Evolutionary conservation across 2,329 filamentous ascomycete genomes (phyloP).

Genomic region (Daldinia eschscholtzii): DNA sequence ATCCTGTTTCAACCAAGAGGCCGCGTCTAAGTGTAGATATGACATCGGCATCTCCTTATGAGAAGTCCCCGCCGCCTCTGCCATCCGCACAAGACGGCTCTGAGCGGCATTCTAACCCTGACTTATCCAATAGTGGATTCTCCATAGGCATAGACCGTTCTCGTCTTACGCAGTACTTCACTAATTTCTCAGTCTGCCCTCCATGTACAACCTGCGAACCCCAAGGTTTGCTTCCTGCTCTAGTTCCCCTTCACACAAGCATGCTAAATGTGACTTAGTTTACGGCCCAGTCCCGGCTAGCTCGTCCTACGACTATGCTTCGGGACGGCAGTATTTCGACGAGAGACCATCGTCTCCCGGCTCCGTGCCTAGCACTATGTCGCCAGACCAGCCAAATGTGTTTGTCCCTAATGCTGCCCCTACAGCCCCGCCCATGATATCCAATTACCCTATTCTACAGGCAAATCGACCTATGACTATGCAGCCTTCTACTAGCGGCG

Average conservation of each 20-base stretch:
- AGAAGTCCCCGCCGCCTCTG: slow-evolving; percentile 44
- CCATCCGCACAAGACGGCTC: slow-evolving; percentile 40
- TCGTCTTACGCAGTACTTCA: slow-evolving; percentile 53
- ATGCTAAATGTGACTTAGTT: slow-evolving; percentile 49
- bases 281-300: slow-evolving; percentile 48
- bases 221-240: slow-evolving; percentile 51
- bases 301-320: slow-evolving; percentile 45
- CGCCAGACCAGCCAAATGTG: slow-evolving; percentile 47
- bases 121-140: slow-evolving; percentile 32
- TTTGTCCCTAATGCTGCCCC: slow-evolving; percentile 51
- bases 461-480: slow-evolving; percentile 49
- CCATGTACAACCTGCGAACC: slow-evolving; percentile 54
- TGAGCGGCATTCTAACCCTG: slow-evolving; percentile 35
- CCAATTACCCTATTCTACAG: slow-evolving; percentile 56
- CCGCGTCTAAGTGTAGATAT: slow-evolving; percentile 49
- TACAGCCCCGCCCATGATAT: slow-evolving; percentile 50
- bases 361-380: slow-evolving; percentile 45
- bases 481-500: slow-evolving; percentile 52
- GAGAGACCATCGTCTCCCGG: slow-evolving; percentile 44
- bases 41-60: slow-evolving; percentile 45
- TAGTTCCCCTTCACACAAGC: slow-evolving; percentile 22
- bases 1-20: slow-evolving; percentile 48
- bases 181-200: slow-evolving; percentile 54
- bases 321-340: slow-evolving; percentile 46
- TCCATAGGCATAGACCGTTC: slow-evolving; percentile 48